phyloP scores from a whole-genome alignment of 208 protist genomes.

The Naegleria lovaniensis region DNA sequence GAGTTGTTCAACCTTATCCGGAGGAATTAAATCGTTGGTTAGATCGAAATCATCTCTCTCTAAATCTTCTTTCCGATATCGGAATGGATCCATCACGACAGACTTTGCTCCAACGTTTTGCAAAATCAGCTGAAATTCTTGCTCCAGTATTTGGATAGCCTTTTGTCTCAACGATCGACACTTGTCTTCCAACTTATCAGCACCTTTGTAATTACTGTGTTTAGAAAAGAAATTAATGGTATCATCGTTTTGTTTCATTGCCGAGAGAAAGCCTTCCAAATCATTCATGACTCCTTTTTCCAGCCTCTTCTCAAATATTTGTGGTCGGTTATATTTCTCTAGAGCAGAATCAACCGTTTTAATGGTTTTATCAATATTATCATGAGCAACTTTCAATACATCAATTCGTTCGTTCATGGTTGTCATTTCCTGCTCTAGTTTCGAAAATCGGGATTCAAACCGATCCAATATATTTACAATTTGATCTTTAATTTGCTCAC shows the following conservation, averaged over 20 bases:
- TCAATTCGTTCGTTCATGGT: constrained; percentile 3
- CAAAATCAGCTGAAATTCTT: background rate
- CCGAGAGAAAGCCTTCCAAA: background rate
- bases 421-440: constrained; percentile 16
- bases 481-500: background rate
- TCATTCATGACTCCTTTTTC: background rate
- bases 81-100: background rate
- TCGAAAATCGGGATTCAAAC: constrained; percentile 11
- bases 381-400: background rate
- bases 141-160: background rate
- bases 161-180: background rate
- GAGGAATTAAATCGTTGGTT: background rate
- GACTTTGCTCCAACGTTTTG: background rate
- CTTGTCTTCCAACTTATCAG: background rate
- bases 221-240: constrained; percentile 8
- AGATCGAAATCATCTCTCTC: constrained; percentile 1
- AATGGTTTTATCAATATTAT: constrained; percentile 20
- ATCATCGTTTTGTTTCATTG: background rate
- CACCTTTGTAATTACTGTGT: background rate
- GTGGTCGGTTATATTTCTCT: constrained; percentile 2
- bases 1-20: background rate
- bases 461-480: constrained; percentile 4
- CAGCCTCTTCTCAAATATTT: background rate
- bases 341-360: background rate
- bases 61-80: background rate